These are phyloP conservation scores for Candolleomyces eurysporus DNA, from an alignment of 768 basidiomycete genomes.

Conservation along the genomic window DNA sequence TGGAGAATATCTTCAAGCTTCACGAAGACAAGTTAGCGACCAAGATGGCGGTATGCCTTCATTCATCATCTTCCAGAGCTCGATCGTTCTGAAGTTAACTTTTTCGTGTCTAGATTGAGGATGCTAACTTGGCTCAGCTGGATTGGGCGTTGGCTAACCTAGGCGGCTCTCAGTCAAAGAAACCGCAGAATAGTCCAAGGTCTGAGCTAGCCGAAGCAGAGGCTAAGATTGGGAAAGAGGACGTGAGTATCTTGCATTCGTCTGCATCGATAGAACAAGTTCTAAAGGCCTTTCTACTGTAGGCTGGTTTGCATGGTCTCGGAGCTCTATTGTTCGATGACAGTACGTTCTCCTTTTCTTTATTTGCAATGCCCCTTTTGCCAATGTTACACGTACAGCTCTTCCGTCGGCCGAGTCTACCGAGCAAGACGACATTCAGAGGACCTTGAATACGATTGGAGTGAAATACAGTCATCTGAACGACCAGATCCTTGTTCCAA, in stretches of 20 bases:
- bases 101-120: conserved; percentile 59
- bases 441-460: conserved; percentile 56
- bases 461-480: conserved; percentile 76
- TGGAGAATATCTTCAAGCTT: conserved; percentile 81
- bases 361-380: not conserved
- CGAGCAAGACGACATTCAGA: conserved; percentile 49
- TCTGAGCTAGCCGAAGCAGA: conserved; percentile 38
- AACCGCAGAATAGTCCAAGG: conserved; percentile 28
- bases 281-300: not conserved
- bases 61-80: not conserved
- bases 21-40: conserved; percentile 70
- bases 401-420: conserved; percentile 22
- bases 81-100: not conserved
- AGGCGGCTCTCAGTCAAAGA: conserved; percentile 32
- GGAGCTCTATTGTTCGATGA: conserved; percentile 72
- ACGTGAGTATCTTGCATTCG: conserved; percentile 20
- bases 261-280: not conserved
- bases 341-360: conserved; percentile 31
- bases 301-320: conserved; percentile 60
- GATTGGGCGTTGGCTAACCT: conserved; percentile 81
- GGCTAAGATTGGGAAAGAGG: conserved; percentile 44
- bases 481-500: conserved; percentile 65
- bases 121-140: conserved; percentile 66
- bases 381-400: not conserved
- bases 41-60: conserved; percentile 60